phyloP scores from a whole-genome alignment of 805 yeast genomes.

The Saccharomycopsis vini region DNA sequence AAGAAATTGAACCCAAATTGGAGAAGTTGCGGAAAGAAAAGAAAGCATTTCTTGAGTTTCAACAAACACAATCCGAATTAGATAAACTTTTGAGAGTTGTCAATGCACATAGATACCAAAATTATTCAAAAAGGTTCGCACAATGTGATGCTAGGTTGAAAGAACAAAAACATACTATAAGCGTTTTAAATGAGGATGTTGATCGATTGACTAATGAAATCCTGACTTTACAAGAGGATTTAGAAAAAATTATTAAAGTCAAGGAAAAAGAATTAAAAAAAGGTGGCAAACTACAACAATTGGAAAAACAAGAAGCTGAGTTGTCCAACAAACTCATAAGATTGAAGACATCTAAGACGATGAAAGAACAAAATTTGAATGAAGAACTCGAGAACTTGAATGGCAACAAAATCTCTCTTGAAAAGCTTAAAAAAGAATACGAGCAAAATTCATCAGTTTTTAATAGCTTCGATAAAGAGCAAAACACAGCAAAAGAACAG shows the following conservation, averaged over 20 bases:
- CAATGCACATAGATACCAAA: conserved; percentile 63
- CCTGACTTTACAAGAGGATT: conserved; percentile 47
- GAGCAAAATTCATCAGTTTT: conserved; percentile 31
- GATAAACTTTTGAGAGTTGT: conserved; percentile 69
- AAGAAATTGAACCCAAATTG: conserved; percentile 89
- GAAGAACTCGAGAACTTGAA: conserved; percentile 41
- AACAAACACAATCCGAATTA: conserved; percentile 70
- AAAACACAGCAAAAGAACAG: conserved; percentile 33
- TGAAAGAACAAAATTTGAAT: conserved; percentile 44
- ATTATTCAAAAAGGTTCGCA: conserved; percentile 32
- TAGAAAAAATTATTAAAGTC: conserved; percentile 41
- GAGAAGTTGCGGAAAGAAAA: conserved; percentile 75
- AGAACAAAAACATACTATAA: conserved; percentile 33
- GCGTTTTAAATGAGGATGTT: conserved; percentile 35
- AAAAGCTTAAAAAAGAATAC: conserved; percentile 28
- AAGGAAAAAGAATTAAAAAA: conserved; percentile 51
- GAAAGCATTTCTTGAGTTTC: conserved; percentile 74
- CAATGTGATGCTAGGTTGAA: conserved; percentile 36
- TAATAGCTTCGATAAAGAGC: conserved; percentile 36
- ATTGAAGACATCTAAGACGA: conserved; percentile 50
- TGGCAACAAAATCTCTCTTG: conserved; percentile 28
- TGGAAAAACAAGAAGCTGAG: conserved; percentile 49
- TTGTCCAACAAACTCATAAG: conserved; percentile 60
- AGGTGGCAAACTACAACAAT: conserved; percentile 49
- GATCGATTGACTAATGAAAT: conserved; percentile 48